phyloP scores from a whole-genome alignment of 768 basidiomycete genomes.

The Trametes cinnabarina region DNA sequence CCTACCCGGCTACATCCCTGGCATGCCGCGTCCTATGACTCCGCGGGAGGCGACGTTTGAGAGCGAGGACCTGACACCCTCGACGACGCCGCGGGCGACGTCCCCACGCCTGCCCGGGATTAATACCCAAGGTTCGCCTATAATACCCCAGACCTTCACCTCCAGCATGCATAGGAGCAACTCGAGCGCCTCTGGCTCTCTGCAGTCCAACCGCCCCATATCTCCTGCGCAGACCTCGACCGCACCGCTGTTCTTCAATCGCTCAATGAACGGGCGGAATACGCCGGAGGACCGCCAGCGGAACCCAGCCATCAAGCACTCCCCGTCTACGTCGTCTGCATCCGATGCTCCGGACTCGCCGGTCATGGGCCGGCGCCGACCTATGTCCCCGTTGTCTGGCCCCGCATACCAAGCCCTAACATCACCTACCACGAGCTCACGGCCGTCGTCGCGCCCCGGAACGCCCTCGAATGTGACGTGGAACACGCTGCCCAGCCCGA shows the following conservation, averaged over 20 bases:
- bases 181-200: conserved; percentile 52
- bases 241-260: conserved; percentile 51
- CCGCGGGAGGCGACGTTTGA: conserved; percentile 70
- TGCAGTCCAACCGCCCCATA: conserved; percentile 44
- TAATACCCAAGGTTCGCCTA: conserved; percentile 30
- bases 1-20: conserved; percentile 82
- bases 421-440: conserved; percentile 33
- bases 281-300: conserved; percentile 52
- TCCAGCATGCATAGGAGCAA: conserved; percentile 48
- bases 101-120: conserved; percentile 50
- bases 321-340: conserved; percentile 17
- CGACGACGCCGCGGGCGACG: conserved; percentile 73
- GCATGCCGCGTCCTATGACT: conserved; percentile 90
- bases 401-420: conserved; percentile 61
- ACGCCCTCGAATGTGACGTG: conserved; percentile 82
- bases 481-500: conserved; percentile 41
- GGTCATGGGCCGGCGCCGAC: conserved; percentile 55
- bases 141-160: conserved; percentile 36
- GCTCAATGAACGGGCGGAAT: conserved; percentile 61
- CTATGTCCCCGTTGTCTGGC: conserved; percentile 69
- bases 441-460: conserved; percentile 42
- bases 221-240: conserved; percentile 45
- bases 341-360: conserved; percentile 43
- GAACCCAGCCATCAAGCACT: background rate
- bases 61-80: conserved; percentile 68